phyloP scores from a whole-genome alignment of 2,329 filamentous ascomycete genomes.

The Pseudopyricularia javanii region DNA sequence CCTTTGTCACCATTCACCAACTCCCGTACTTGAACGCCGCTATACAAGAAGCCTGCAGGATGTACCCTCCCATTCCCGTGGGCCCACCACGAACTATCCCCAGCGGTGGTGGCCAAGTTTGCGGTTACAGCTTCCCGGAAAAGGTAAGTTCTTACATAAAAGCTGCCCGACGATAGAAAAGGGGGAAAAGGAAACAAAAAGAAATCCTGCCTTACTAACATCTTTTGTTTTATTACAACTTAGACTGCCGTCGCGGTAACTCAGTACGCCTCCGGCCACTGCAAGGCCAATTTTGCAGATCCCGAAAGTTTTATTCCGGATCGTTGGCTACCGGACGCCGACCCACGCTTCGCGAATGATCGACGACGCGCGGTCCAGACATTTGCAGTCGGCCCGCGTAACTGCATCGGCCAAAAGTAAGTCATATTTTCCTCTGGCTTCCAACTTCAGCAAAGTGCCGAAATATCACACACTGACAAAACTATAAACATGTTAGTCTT shows the following conservation, averaged over 20 bases:
- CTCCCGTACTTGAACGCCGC: slow-evolving; percentile 21
- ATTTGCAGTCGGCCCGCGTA: slow-evolving; percentile 33
- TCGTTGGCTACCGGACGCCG: slow-evolving; percentile 24
- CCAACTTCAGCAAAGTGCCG: not conserved
- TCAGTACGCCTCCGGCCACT: slow-evolving; percentile 31
- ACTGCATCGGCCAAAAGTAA: slow-evolving; percentile 37
- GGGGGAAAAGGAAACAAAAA: too few relatives aligned
- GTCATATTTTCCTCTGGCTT: slow-evolving; percentile 8
- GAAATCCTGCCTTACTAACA: not conserved
- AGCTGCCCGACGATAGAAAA: too few relatives aligned
- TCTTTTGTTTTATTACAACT: too few relatives aligned
- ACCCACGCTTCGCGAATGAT: slow-evolving; percentile 26
- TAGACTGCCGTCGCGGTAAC: slow-evolving; percentile 29
- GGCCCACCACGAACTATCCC: slow-evolving; percentile 19
- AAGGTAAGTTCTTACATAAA: not conserved
- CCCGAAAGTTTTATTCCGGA: slow-evolving; percentile 33
- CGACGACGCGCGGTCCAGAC: slow-evolving; percentile 29
- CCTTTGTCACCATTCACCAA: slow-evolving; percentile 12
- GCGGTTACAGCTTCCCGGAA: not conserved
- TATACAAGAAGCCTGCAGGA: slow-evolving; percentile 20
- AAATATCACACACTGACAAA: not conserved
- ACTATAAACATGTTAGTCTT: slow-evolving; percentile 18
- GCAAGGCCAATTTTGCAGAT: slow-evolving; percentile 27
- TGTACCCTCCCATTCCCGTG: slow-evolving; percentile 18
- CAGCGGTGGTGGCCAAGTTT: slow-evolving; percentile 7